Base-by-base conservation (phyloP, 768 basidiomycete species). In the Boletus tylopilopsis region DNA sequence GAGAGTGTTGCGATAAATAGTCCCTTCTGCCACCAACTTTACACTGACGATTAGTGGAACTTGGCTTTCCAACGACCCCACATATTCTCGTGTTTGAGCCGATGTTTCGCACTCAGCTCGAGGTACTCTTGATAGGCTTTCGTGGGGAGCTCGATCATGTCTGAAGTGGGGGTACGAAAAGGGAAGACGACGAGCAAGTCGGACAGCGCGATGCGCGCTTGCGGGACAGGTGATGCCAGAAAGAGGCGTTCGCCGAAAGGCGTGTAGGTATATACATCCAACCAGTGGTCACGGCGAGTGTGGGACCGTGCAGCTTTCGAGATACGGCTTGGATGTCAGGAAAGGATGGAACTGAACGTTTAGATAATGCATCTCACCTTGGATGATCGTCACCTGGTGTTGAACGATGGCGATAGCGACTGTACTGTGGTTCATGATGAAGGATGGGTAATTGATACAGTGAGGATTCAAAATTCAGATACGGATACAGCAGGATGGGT, bases 331-430 rank as follows among this genome's bases (percentile, higher is more conserved):
- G 22, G 22, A 19, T 24, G 42, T 52, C 55, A 56, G 51, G 35
- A 39, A 41, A 45, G 13, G 12, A 35, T 34, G 33, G 42, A 1
- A 35, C n/a, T 23, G 10, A 48, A 43, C 42, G 6, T 34, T 33
- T 30, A 11, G 47, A 16, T 10, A 34, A 21, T 19, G 12, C 8
- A 30, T 30, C 66, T 49, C 57, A 84, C 86, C 79, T 79, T 84
- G 81, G 22, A 87, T 80, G 52, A 88, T 63, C 73, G 78, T 79
- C 29, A 88, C 80, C 62, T 82, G 79, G 58, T 77, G 80, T 55
- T 82, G 80, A 39, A 87, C 82, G 50, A 87, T 61, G 19, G 86
- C 86, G 49, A 87, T 77, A 44, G 84, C 86, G 50, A 86, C 68
- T 34, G 78, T 75, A 44, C 85, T 82, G 61, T 78, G 66, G 56